These are phyloP conservation scores for Debaryomyces nepalensis DNA, from an alignment of 1,139 yeast genomes.

Conservation along the genomic window DNA sequence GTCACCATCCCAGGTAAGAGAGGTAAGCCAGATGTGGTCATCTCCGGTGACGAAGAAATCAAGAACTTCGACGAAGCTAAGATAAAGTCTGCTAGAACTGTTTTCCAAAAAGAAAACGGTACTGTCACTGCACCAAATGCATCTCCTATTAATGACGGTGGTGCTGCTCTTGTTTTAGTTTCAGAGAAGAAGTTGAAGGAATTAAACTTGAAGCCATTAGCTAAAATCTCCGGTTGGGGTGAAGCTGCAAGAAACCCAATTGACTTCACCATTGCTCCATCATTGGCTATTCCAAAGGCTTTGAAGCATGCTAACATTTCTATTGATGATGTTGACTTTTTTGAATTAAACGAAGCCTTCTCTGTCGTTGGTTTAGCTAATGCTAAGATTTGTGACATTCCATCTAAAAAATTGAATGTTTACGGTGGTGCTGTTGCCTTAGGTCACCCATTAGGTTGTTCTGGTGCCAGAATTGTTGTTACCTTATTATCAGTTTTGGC, in stretches of 20 bases:
- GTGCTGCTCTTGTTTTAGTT: conserved; percentile 83
- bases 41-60: conserved; percentile 71
- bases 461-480: conserved; percentile 90
- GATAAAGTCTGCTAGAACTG: conserved; percentile 79
- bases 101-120: conserved; percentile 83
- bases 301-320: conserved; percentile 74
- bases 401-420: conserved; percentile 72
- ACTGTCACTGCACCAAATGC: conserved; percentile 94
- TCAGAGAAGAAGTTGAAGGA: conserved; percentile 78
- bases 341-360: conserved; percentile 93
- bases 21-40: conserved; percentile 80
- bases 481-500: conserved; percentile 72
- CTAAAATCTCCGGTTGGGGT: conserved; percentile 87
- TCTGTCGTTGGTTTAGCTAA: conserved; percentile 90
- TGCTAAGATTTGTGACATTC: conserved; percentile 66
- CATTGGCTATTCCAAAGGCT: conserved; percentile 90
- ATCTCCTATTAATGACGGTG: conserved; percentile 92
- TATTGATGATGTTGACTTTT: conserved; percentile 63
- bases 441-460: conserved; percentile 94
- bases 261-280: conserved; percentile 89
- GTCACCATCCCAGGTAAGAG: conserved; percentile 81
- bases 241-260: conserved; percentile 91
- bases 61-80: conserved; percentile 69
- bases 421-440: conserved; percentile 97
- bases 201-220: conserved; percentile 78